Evolutionary conservation across 345 rosid species (phyloP).

Genomic region (Zanthoxylum bungeanum): DNA sequence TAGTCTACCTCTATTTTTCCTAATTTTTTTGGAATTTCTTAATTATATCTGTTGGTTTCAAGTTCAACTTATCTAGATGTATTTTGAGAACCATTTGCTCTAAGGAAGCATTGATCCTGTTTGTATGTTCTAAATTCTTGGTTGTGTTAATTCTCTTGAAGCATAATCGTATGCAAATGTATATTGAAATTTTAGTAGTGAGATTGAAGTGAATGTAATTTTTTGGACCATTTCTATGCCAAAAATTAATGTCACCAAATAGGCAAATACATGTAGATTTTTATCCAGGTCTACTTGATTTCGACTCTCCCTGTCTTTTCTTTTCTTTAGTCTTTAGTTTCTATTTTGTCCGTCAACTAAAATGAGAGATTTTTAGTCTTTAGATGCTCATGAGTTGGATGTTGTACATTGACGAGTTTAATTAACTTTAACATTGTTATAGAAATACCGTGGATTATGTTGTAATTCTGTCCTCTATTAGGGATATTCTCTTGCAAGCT

Average conservation of each 20-base stretch:
- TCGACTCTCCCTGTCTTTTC: background rate
- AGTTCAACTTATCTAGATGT: background rate
- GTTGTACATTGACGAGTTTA: background rate
- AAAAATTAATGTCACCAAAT: background rate
- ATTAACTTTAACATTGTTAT: background rate
- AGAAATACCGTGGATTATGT: background rate
- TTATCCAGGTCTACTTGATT: too few species aligned
- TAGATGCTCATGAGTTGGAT: background rate
- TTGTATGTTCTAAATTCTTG: background rate
- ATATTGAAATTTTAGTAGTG: background rate
- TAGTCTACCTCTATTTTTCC: background rate
- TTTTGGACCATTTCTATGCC: background rate
- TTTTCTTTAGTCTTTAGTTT: background rate
- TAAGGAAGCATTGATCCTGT: background rate
- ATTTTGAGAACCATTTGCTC: background rate
- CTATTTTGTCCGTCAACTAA: background rate
- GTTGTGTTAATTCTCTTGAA: background rate
- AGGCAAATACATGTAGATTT: too few species aligned
- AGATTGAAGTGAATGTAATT: background rate
- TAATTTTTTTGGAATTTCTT: background rate
- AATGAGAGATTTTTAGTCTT: background rate
- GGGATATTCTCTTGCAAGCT: background rate
- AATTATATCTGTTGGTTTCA: background rate
- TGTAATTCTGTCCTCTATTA: background rate
- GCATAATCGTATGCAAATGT: background rate